phyloP scores from a whole-genome alignment of 257 asterid species.

The Lycium barbarum region DNA sequence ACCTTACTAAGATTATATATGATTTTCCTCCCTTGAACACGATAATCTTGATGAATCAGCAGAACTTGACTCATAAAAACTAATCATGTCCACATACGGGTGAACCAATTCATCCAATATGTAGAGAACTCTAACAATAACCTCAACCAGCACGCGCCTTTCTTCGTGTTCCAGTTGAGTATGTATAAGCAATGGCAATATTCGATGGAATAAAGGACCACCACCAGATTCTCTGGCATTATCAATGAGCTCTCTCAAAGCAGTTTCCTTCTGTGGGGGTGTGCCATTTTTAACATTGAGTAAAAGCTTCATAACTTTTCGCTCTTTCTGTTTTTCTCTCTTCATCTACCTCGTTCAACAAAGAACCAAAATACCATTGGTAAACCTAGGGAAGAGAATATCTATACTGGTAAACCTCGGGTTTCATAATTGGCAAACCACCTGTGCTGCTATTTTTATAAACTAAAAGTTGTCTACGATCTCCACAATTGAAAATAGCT shows the following conservation, averaged over 20 bases:
- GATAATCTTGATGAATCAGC: conserved; percentile 90
- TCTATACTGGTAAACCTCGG: conserved; percentile 71
- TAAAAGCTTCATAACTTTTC: conserved; percentile 88
- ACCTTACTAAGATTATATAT: conserved; percentile 97
- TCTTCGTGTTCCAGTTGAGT: conserved; percentile 86
- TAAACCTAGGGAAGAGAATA: no score
- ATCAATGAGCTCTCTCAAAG: conserved; percentile 84
- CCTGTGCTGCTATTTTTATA: conserved; percentile 41
- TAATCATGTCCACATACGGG: conserved; percentile 81
- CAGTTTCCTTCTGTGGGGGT: conserved; percentile 95
- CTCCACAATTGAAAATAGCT: no score
- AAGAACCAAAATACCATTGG: conserved; percentile 56
- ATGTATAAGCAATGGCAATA: conserved; percentile 67
- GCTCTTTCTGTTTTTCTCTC: conserved; percentile 88
- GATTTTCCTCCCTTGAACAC: conserved; percentile 93
- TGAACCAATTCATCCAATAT: conserved; percentile 86
- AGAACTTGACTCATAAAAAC: conserved; percentile 82
- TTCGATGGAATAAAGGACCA: conserved; percentile 80
- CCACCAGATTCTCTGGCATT: conserved; percentile 90
- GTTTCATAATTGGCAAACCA: conserved; percentile 85
- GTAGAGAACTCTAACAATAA: conserved; percentile 76
- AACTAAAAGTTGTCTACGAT: no score
- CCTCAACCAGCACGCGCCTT: conserved; percentile 77
- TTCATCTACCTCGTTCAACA: conserved; percentile 75
- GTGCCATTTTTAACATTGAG: conserved; percentile 91